Base-by-base conservation (phyloP, 805 yeast genomes). In the Maudiozyma saulgeensis region DNA sequence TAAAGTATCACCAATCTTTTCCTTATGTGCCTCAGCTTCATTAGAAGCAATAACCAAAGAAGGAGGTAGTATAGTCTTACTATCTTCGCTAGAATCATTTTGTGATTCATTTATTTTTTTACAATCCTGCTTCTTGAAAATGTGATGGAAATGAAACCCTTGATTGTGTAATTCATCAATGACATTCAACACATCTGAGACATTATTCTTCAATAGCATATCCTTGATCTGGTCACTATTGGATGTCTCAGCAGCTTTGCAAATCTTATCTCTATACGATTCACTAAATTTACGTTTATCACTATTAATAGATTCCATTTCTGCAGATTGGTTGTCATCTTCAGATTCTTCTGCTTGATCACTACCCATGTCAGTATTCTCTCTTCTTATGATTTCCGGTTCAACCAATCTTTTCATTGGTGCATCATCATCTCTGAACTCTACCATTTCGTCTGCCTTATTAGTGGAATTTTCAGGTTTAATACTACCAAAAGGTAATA, bases 141-240 rank as follows among this genome's bases (percentile, higher is more conserved):
- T 54, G 39, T 65, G 65, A 34, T 68, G 66, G n/a, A 75, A 50
- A 18, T 69, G 60, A 15, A 74, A 66, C 4, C 79, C 78, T 31
- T 65, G 61, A 8, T 56, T 61, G 49, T 72, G 72, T 49, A 76
- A 54, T 31, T 67, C 64, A 43, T 68, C 69, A 43, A 76, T 59
- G 6, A 70, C 64, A 18, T 64, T 65, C 9, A 70, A 59, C 13
- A 74, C 65, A 26, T 69, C 66, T 4, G 69, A 61, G 9, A 71
- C 61, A 53, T 72, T 71, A 28, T 75, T 66, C 53, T 66, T 70
- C 42, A 66, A 52, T 48, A 69, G 58, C 41, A 66, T 63, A 32
- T 67, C 68, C 53, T 63, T 69, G 44, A 68, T 61, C 47, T 65
- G 59, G 23, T 69, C 74, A 52, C 69, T 68, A 51, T 71, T 65